Evolutionary conservation across 148 eudicot genomes (phyloP), one percentile per base, ranked within the genome.

Genomic region (Fagopyrum homotropicum): DNA sequence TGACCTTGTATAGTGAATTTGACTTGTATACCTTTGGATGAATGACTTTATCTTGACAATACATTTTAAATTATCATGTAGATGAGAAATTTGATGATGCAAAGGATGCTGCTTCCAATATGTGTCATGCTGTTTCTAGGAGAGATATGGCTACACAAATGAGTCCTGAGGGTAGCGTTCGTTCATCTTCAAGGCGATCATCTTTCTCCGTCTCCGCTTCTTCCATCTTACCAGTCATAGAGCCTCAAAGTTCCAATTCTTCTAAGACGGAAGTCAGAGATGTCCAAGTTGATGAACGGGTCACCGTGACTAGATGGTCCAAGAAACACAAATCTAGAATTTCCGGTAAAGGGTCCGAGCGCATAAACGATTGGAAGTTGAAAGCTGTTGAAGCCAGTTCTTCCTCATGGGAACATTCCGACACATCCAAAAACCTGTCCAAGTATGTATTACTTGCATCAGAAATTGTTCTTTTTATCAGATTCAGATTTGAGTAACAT

Each of bases 81-180:
- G 98, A 81, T 74, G 91, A 83, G 74, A 90, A 82, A 80, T 57
- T 68, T 79, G 90, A 85, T 52, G 79, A 69, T 9, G 82, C 57
- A 47, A 86, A 82, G 63, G 89, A 87, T 85, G 81, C 82, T 69
- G 84, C 84, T 56, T 74, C 76, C 81, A 79, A 76, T 77, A 83
- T 86, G 15, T 85, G 91, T 51, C 84, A 80, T 77, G 89, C 72
- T 78, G 88, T 87, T 75, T 90, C 93, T 44, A 87, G 93, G 78
- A 94, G 93, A 80, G 98, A 94, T 79, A 87, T 91, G 96, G 97
- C 97, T 35, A 94, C 98, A 59, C 98, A 94, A 79, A 94, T 94
- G 98, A 94, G 97, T 81, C 96, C 96, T 16, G 92, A 87, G 78
- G 80, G 86, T 75, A 88, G 93, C 73, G 83, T 81, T 71, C 83